phyloP scores from a whole-genome alignment of 805 yeast species.

The Suhomyces emberorum region DNA sequence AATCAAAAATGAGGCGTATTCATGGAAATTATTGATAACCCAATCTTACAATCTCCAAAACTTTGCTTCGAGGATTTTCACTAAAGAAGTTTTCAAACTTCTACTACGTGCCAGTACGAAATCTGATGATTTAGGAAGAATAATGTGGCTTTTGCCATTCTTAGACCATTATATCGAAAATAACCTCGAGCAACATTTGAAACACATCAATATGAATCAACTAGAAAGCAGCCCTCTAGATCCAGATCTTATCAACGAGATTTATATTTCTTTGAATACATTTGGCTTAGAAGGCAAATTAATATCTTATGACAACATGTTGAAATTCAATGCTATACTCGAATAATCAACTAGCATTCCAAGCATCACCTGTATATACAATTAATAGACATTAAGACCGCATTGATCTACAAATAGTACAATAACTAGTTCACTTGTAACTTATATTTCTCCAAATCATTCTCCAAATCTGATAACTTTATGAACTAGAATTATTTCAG shows the following conservation, averaged over 20 bases:
- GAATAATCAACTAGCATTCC: no score
- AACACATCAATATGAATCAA: slow-evolving; percentile 6
- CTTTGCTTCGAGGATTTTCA: slow-evolving; percentile 17
- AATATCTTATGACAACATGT: slow-evolving; percentile 16
- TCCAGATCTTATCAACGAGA: slow-evolving; percentile 15
- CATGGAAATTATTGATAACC: slow-evolving; percentile 11
- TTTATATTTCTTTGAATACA: slow-evolving; percentile 16
- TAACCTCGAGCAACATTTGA: slow-evolving; percentile 6
- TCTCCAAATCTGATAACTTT: no score
- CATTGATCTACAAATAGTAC: no score
- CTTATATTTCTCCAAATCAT: no score
- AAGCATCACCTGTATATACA: no score
- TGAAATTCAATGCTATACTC: slow-evolving; percentile 12
- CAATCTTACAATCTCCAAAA: slow-evolving; percentile 10
- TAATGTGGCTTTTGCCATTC: slow-evolving; percentile 36
- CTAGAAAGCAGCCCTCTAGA: slow-evolving; percentile 10
- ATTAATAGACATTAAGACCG: no score
- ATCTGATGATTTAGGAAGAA: slow-evolving; percentile 30
- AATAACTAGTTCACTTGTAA: no score
- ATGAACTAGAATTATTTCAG: no score
- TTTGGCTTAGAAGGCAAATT: slow-evolving; percentile 31
- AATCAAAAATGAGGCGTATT: background rate
- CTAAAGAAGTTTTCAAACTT: slow-evolving; percentile 18
- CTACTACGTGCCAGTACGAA: slow-evolving; percentile 20
- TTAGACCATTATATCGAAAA: slow-evolving; percentile 21